Percentiles rank a stretch among this genome's conserved stretches.
These are phyloP conservation scores for Neopestalotiopsis sp. DNA, from an alignment of 2,329 filamentous ascomycete genomes.

Conservation along the genomic window DNA sequence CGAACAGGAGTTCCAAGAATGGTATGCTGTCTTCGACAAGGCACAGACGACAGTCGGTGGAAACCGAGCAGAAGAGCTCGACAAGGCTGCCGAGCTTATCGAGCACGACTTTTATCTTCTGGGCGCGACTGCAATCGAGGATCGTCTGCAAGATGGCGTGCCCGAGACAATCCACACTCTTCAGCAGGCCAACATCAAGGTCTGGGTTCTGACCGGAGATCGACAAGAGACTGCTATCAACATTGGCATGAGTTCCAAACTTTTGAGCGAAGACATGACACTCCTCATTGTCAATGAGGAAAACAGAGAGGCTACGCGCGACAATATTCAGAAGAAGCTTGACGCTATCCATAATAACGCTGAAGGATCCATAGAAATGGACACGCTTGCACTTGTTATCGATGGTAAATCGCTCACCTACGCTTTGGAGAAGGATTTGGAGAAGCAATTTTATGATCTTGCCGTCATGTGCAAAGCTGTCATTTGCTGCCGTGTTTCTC, in stretches of 20 bases:
- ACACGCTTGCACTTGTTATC: slow-evolving; percentile 89
- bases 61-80: slow-evolving; percentile 90
- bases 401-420: slow-evolving; percentile 95
- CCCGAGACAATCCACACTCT: slow-evolving; percentile 98
- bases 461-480: slow-evolving; percentile 98
- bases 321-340: slow-evolving; percentile 92
- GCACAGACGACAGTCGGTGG: slow-evolving; percentile 90
- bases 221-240: slow-evolving; percentile 99
- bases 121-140: slow-evolving; percentile 95
- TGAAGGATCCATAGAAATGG: slow-evolving; percentile 76
- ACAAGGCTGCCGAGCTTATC: slow-evolving; percentile 96
- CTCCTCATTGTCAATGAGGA: slow-evolving; percentile 96
- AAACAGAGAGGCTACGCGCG: slow-evolving; percentile 74
- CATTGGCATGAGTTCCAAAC: slow-evolving; percentile 99
- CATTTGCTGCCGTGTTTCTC: slow-evolving; percentile 96
- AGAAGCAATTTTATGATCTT: slow-evolving; percentile 91
- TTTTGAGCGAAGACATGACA: slow-evolving; percentile 99
- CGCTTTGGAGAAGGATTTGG: slow-evolving; percentile 90
- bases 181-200: slow-evolving; percentile 95
- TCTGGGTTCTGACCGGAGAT: slow-evolving; percentile 98
- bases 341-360: slow-evolving; percentile 88
- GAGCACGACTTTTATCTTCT: slow-evolving; percentile 91
- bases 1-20: slow-evolving; percentile 87
- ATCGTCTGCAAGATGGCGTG: slow-evolving; percentile 94
- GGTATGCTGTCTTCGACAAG: slow-evolving; percentile 84